Conservation (phyloP, 306 rosid species). For the Rubus idaeus region DNA sequence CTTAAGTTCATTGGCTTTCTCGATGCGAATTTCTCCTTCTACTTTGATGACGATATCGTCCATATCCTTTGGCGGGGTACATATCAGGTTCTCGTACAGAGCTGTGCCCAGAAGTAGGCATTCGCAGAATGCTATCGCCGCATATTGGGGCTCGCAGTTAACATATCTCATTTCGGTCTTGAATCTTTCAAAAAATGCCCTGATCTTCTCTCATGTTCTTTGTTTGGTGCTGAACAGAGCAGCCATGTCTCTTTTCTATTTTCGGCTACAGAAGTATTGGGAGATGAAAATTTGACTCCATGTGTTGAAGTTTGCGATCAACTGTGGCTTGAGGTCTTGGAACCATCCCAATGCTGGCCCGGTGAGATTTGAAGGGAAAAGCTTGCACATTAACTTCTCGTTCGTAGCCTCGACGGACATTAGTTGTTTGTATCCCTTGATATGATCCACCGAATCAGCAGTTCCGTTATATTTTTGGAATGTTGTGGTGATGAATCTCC, state of each 20-base stretch:
- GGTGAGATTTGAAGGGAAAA: not conserved
- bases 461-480: not conserved
- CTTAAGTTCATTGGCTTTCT: too few relatives aligned
- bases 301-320: not conserved
- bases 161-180: not conserved
- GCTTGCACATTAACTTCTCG: not conserved
- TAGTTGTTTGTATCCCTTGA: not conserved
- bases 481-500: not conserved
- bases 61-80: not conserved
- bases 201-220: not conserved
- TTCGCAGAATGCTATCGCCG: not conserved
- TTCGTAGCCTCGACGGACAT: not conserved
- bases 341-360: not conserved
- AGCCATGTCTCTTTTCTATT: not conserved
- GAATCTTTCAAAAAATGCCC: not conserved
- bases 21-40: too few relatives aligned
- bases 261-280: not conserved
- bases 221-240: not conserved
- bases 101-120: not conserved
- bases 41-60: not conserved
- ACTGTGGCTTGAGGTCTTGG: not conserved
- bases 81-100: not conserved
- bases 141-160: not conserved
- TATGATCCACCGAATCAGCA: not conserved
- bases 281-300: not conserved